Evolutionary conservation across 2,329 filamentous ascomycete species (phyloP).

Genomic region (Cladosporium velox): DNA sequence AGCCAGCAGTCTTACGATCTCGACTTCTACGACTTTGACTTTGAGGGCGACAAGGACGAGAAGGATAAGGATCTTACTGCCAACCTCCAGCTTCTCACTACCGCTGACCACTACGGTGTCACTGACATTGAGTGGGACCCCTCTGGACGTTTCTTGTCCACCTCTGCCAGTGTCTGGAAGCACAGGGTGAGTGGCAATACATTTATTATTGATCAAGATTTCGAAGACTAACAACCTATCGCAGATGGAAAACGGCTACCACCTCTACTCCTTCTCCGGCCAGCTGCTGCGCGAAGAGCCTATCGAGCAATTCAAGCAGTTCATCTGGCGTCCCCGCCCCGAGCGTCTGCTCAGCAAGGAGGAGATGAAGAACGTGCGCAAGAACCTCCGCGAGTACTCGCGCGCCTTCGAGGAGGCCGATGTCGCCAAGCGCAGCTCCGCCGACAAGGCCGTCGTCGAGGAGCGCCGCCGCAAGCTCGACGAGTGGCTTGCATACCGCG

Average conservation of each 20-base stretch:
- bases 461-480: constrained; percentile 76
- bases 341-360: constrained; percentile 90
- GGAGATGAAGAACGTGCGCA: constrained; percentile 96
- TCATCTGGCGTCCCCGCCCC: constrained; percentile 89
- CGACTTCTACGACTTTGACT: constrained; percentile 97
- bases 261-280: constrained; percentile 95
- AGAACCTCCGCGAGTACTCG: constrained; percentile 96
- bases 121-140: constrained; percentile 99
- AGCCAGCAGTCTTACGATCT: constrained; percentile 93
- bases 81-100: constrained; percentile 93
- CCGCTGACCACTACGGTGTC: constrained; percentile 92
- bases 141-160: constrained; percentile 90
- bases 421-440: constrained; percentile 86
- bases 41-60: constrained; percentile 93
- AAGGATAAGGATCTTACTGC: constrained; percentile 91
- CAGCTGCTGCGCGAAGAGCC: constrained; percentile 85
- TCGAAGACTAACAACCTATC: constrained; percentile 22
- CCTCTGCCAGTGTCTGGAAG: constrained; percentile 93
- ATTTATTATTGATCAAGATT: background rate
- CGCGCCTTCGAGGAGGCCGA: constrained; percentile 95
- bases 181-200: constrained; percentile 69
- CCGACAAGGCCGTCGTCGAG: constrained; percentile 92
- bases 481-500: constrained; percentile 88
- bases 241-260: constrained; percentile 99
- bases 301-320: constrained; percentile 97